Percentiles rank a stretch among this genome's conserved stretches.
phyloP scores from a whole-genome alignment of 768 basidiomycete species.

The Nidularia pulvinata region DNA sequence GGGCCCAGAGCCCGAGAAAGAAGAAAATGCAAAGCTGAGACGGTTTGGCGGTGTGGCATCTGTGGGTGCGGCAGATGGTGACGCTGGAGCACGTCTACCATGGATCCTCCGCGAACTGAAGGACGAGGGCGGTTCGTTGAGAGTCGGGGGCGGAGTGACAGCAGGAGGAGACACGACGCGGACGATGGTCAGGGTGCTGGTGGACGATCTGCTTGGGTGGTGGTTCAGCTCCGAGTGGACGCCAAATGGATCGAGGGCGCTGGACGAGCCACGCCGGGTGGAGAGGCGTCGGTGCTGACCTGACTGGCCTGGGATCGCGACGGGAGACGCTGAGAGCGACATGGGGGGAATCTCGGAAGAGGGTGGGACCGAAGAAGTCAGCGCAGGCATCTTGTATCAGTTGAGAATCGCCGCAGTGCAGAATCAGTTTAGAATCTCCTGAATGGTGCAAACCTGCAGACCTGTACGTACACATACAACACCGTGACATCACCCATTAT shows the following conservation, averaged over 20 bases:
- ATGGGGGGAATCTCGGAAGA: not conserved
- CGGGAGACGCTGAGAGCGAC: not conserved
- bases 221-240: constrained; percentile 50
- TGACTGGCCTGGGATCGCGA: not conserved
- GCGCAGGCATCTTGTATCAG: no score
- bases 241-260: constrained; percentile 71
- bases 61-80: constrained; percentile 16
- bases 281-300: constrained; percentile 30
- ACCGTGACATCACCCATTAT: no score
- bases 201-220: constrained; percentile 52
- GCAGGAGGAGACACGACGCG: constrained; percentile 41
- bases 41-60: constrained; percentile 17
- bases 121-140: constrained; percentile 31
- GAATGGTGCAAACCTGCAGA: no score
- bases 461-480: no score
- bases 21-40: constrained; percentile 59
- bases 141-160: constrained; percentile 20
- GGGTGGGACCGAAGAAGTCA: no score
- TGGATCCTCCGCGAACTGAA: constrained; percentile 19
- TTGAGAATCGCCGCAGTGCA: no score
- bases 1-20: constrained; percentile 41
- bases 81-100: constrained; percentile 13
- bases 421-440: no score
- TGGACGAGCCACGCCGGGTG: constrained; percentile 63
- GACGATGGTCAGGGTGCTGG: constrained; percentile 74